These are phyloP conservation scores for Botrytis elliptica DNA, from an alignment of 2,329 filamentous ascomycete species.

Conservation along the genomic window DNA sequence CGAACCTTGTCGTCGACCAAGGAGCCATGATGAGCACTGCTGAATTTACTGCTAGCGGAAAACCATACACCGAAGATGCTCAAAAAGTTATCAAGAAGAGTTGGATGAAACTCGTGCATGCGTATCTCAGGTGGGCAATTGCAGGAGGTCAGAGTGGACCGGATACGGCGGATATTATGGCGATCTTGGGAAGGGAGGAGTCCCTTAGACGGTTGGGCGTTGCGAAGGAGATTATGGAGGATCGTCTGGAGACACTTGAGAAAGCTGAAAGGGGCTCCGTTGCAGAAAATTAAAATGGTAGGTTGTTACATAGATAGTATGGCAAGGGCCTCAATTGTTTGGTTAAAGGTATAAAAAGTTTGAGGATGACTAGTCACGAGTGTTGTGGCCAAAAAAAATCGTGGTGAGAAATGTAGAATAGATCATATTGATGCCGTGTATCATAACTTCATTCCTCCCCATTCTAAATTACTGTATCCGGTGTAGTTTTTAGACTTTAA, in stretches of 20 bases:
- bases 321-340: neutral
- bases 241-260: neutral
- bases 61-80: neutral
- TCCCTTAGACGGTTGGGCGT: conserved; percentile 43
- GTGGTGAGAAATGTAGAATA: neutral
- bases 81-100: conserved; percentile 28
- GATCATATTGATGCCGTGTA: conserved; percentile 6
- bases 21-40: conserved; percentile 15
- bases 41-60: conserved; percentile 1
- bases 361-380: neutral
- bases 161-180: conserved; percentile 52
- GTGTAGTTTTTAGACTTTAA: conserved; percentile 9
- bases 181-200: conserved; percentile 53
- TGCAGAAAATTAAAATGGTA: neutral
- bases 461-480: conserved; percentile 16
- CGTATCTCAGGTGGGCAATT: conserved; percentile 57
- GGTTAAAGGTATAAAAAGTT: neutral
- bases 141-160: conserved; percentile 53
- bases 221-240: conserved; percentile 27
- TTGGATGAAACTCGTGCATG: conserved; percentile 50
- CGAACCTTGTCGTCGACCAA: conserved; percentile 12
- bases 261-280: neutral
- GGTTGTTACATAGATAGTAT: neutral
- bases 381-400: neutral
- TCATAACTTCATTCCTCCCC: conserved; percentile 19